Evolutionary conservation across 2,329 filamentous ascomycete species (phyloP), one percentile per base, ranked within the genome.

Genomic region (Xylariaceae sp.): DNA sequence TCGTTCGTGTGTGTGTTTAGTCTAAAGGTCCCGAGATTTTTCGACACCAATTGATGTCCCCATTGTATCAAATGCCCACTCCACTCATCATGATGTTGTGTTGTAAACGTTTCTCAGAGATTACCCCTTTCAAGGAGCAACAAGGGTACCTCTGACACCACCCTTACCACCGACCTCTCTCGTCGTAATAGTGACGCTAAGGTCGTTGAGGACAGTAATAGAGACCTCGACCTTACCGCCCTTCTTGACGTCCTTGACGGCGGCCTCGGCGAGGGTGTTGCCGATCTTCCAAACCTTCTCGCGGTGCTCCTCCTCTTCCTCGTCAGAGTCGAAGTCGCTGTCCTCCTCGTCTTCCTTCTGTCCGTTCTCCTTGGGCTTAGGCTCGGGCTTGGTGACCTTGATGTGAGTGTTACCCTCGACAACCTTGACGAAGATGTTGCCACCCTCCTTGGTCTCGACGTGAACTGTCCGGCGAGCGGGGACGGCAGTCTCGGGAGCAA

Each of bases 271-370:
- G 61, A 99, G 84, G 35, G 87, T 80, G 64, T 82, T 85, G 68
- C 90, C 89, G 52, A 91, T 83, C 82, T 96, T 96, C 91, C 92
- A 97, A 61, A 94, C 80, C 82, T 94, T 92, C 77, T 96, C 89
- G 65, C 92, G 83, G 70, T 87, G 82, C 78, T 97, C 92, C 75
- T 96, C 88, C 68, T 95, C 91, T 42, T 96, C 91, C 37, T 90
- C 81, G 51, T 85, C 82, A 51, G 81, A 80, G 17, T 80, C 82
- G 55, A 81, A 80, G 13, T 80, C 78, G 62, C 84, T 82, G 59
- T 85, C 85, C 61, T 82, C 80, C 35, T 82, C 82, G 42, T 83
- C 82, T 2, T 77, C 81, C 50, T 77, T 76, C 23, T 75, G 74
- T 62, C 81, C 82, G 64, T 86, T 82, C 66, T 83, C 80, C 68